Evolutionary conservation across 2,329 filamentous ascomycete genomes (phyloP).

Genomic region (Botrytis paeoniae): DNA sequence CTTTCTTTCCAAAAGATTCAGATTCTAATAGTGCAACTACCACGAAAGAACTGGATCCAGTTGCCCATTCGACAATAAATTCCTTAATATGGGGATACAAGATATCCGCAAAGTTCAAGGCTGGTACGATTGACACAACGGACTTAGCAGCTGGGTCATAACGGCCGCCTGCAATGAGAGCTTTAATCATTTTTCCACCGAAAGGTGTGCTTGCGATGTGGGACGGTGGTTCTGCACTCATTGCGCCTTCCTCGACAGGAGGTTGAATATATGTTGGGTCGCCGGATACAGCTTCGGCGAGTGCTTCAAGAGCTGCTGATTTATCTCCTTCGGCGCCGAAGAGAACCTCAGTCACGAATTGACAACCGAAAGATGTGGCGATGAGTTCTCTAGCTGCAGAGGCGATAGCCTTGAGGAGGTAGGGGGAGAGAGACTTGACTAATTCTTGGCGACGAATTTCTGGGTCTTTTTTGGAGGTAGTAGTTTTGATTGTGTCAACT

Average conservation of each 20-base stretch:
- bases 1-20: constrained; percentile 62
- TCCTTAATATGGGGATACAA: constrained; percentile 81
- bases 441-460: constrained; percentile 73
- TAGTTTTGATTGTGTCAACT: constrained; percentile 72
- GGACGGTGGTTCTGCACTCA: constrained; percentile 22
- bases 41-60: constrained; percentile 80
- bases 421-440: constrained; percentile 67
- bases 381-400: constrained; percentile 66
- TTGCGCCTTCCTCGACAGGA: constrained; percentile 41
- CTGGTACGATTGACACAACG: constrained; percentile 68
- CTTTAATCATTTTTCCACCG: constrained; percentile 84
- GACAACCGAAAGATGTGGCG: constrained; percentile 76
- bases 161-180: constrained; percentile 81
- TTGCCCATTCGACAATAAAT: constrained; percentile 78
- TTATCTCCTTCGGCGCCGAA: constrained; percentile 76
- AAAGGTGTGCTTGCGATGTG: constrained; percentile 61
- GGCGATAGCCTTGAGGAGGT: constrained; percentile 71
- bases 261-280: constrained; percentile 43
- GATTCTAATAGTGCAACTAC: constrained; percentile 78
- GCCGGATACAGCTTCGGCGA: constrained; percentile 61
- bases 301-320: constrained; percentile 65
- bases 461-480: constrained; percentile 90
- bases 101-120: constrained; percentile 74
- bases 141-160: constrained; percentile 74
- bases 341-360: constrained; percentile 79